Evolutionary conservation across 1,284 basidiomycete species (phyloP), one percentile per base, ranked within the genome.

Genomic region (Ganoderma lucidum): DNA sequence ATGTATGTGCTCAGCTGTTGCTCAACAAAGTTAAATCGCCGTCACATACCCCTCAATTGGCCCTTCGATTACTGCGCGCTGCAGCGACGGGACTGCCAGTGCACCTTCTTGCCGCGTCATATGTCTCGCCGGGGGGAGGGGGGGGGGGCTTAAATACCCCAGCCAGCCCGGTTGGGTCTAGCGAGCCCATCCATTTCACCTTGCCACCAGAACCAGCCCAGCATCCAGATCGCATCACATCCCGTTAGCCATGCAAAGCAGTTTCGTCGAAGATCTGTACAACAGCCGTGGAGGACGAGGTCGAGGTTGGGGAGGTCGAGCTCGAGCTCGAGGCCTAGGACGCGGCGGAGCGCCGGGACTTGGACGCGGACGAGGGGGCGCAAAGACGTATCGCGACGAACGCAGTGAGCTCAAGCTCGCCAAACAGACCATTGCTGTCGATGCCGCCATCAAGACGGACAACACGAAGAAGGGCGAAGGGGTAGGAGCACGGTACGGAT

Each of bases 341-440:
- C 60, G 60, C 2, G 60, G 41, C 28, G 60, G 41, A 8, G 23
- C 60, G 10, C 41, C 60, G 8, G 35, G 35, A 35, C 35, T 35
- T 1, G 37, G 23, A 23, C 56, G 55, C 17, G 64, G 64, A 39
- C 55, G 64, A n/a, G 64, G 64, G 6, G 15, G 53, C n/a, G 53
- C 14, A 32, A 56, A 56, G 53, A 15, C 6, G 30, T 15, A 56
- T 12, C 53, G 35, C 9, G 30, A 56, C 30, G 53, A 19, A 15
- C n/a, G n/a, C 48, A 8, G n/a, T 51, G 48, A 23, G 48, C 48
- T 19, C 48, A 0, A 19, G 48, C 48, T 8, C 6, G n/a, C 48
- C 48, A 23, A 19, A 23, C 53, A 56, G 30, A 56, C 32, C 15
- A 17, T 15, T 19, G 30, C 23, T 8, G 30, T 23, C 5, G 23